phyloP scores from a whole-genome alignment of 257 asterid genomes.

The Ligustrum vulgare region DNA sequence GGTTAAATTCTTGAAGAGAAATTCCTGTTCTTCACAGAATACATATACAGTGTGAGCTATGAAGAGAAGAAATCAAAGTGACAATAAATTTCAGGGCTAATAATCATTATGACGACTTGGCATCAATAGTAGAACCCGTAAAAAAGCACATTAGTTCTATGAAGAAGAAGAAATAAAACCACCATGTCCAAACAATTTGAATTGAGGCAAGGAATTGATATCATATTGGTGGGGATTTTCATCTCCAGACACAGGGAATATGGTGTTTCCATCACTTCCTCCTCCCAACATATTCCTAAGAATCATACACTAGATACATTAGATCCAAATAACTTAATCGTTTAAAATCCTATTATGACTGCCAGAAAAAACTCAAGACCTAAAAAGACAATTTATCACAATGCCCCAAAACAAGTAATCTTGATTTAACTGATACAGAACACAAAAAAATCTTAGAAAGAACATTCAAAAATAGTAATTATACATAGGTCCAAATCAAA shows the following conservation, averaged over 20 bases:
- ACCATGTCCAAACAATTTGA: slow-evolving; percentile 70
- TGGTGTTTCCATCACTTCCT: slow-evolving; percentile 47
- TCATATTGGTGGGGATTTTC: slow-evolving; percentile 41
- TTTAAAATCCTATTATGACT: background rate
- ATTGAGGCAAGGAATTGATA: slow-evolving; percentile 54
- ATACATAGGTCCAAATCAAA: slow-evolving; percentile 18
- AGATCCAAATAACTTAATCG: slow-evolving; percentile 24
- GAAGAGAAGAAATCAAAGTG: slow-evolving; percentile 12
- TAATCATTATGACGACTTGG: background rate
- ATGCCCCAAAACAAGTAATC: slow-evolving; percentile 8
- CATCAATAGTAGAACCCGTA: slow-evolving; percentile 2
- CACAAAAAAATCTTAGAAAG: background rate
- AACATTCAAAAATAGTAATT: slow-evolving; percentile 13
- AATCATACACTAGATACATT: slow-evolving; percentile 17
- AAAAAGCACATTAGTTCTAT: slow-evolving; percentile 18
- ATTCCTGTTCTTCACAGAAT: background rate
- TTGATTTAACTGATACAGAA: background rate
- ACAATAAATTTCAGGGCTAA: slow-evolving; percentile 1
- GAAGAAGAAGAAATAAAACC: slow-evolving; percentile 27
- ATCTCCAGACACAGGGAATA: slow-evolving; percentile 43
- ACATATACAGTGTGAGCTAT: background rate
- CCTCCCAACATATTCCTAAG: slow-evolving; percentile 67
- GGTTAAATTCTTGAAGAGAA: background rate
- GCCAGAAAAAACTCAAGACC: slow-evolving; percentile 10
- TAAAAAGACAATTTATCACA: background rate